These are phyloP conservation scores for Emydomyces testavorans DNA, from an alignment of 2,329 filamentous ascomycete genomes.

Conservation along the genomic window DNA sequence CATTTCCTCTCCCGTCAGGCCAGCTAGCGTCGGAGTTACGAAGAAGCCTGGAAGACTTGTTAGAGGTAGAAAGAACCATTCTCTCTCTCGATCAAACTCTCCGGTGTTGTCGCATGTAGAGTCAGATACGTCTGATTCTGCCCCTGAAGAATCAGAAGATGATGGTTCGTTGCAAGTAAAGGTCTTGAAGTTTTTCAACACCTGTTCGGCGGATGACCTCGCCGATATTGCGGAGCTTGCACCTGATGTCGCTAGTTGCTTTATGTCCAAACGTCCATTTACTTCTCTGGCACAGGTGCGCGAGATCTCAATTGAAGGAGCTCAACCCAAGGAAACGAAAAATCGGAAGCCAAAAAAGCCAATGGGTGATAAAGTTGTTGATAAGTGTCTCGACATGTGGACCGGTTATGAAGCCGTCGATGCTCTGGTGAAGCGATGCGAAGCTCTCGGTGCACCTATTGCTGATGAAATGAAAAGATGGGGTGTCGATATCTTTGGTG, in stretches of 20 bases:
- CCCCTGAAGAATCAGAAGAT: slow-evolving; percentile 30
- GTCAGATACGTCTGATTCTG: slow-evolving; percentile 36
- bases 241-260: slow-evolving; percentile 53
- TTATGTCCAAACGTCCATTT: slow-evolving; percentile 69
- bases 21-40: slow-evolving; percentile 19
- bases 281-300: slow-evolving; percentile 52
- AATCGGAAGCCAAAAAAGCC: slow-evolving; percentile 41
- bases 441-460: slow-evolving; percentile 57
- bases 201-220: slow-evolving; percentile 61
- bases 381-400: slow-evolving; percentile 61
- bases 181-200: slow-evolving; percentile 74
- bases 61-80: slow-evolving; percentile 36
- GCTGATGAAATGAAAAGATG: slow-evolving; percentile 54
- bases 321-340: slow-evolving; percentile 31
- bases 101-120: slow-evolving; percentile 31
- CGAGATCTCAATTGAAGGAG: slow-evolving; percentile 43
- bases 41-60: slow-evolving; percentile 35
- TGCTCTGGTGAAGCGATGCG: slow-evolving; percentile 64
- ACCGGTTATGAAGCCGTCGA: slow-evolving; percentile 73
- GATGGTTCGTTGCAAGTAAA: slow-evolving; percentile 40
- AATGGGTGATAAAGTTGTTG: slow-evolving; percentile 56
- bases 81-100: slow-evolving; percentile 26
- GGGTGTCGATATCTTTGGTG: slow-evolving; percentile 55
- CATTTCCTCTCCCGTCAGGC: slow-evolving; percentile 14
- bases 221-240: slow-evolving; percentile 70